Evolutionary conservation across 495 filamentous ascomycete genomes (phyloP), one percentile per base, ranked within the genome.

Genomic region (Aspergillus haitiensis): DNA sequence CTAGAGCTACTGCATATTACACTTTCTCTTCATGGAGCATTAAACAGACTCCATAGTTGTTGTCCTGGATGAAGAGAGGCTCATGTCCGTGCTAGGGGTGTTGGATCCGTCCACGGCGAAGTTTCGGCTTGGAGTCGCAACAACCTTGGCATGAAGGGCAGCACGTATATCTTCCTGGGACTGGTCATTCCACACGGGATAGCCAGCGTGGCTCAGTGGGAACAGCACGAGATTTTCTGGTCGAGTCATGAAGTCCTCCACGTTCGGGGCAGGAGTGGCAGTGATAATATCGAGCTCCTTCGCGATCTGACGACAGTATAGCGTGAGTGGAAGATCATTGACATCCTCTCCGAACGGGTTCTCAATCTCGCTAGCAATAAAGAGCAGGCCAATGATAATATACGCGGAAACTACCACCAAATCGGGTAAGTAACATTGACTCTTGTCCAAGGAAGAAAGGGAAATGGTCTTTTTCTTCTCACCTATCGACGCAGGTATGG

Each of bases 321-420:
- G 72, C 67, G 91, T 89, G 0, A 94, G 80, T 9, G 88, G 88
- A 15, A 96, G 78, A 68, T 96, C 91, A 67, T 94, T 94, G 61
- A 91, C 89, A 67, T 94, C 91, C 50, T 84, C 74, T n/a, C 91
- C 91, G 70, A 96, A 94, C 7, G 90, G 91, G 68, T 94, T 91
- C 70, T 96, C 91, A 62, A 96, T 88, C 72, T 94, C 90, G 63
- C 85, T 83, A 27, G 91, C 89, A 63, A 92, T 92, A 66, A 89
- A 85, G 39, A 89, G 85, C 58, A 96, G 85, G 31, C 88, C 91
- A 59, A 96, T 81, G 69, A 96, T 93, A 60, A 94, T 93, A 70
- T 96, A 94, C 9, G 90, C 88, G n/a, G 89, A 87, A 13, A 84
- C 74, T 77, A 39, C 6, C 1, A n/a, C 27, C 11, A 8, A 39